Percentiles rank a stretch among this genome's conserved stretches.
Evolutionary conservation across 2,329 filamentous ascomycete species (phyloP).

Genomic region (Xylariales sp.): DNA sequence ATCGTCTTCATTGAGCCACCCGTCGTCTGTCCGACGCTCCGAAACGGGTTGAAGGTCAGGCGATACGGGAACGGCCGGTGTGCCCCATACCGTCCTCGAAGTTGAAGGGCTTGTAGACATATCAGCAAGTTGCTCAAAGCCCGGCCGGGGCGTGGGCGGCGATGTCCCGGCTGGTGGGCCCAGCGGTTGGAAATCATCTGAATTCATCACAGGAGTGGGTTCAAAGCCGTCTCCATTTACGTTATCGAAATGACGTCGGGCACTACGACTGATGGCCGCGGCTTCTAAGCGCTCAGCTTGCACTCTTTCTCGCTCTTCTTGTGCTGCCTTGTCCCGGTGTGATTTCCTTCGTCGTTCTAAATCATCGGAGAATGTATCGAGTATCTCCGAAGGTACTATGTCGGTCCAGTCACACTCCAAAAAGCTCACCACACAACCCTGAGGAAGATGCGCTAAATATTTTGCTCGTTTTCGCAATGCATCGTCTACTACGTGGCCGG

Average conservation of each 20-base stretch:
- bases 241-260: conserved; percentile 54
- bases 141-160: conserved; percentile 67
- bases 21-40: conserved; percentile 71
- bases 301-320: conserved; percentile 86
- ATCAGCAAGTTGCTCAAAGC: conserved; percentile 76
- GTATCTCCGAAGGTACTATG: conserved; percentile 78
- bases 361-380: conserved; percentile 81
- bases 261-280: conserved; percentile 70
- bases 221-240: conserved; percentile 56
- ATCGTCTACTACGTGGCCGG: conserved; percentile 88
- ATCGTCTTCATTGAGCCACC: conserved; percentile 86
- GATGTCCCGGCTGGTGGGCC: conserved; percentile 61
- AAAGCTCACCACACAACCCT: conserved; percentile 91
- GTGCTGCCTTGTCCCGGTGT: conserved; percentile 83
- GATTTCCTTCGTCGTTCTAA: conserved; percentile 80
- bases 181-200: conserved; percentile 75
- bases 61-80: conserved; percentile 71
- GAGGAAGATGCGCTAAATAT: conserved; percentile 86
- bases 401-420: conserved; percentile 96
- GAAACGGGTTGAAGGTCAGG: conserved; percentile 62
- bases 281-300: conserved; percentile 85
- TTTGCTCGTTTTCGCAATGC: conserved; percentile 84
- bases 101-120: conserved; percentile 84
- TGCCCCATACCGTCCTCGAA: conserved; percentile 92
- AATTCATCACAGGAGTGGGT: conserved; percentile 57